These are phyloP conservation scores for Geosiphon pyriformis DNA, from an alignment of 192 early-diverging fungal genomes.

Conservation along the genomic window DNA sequence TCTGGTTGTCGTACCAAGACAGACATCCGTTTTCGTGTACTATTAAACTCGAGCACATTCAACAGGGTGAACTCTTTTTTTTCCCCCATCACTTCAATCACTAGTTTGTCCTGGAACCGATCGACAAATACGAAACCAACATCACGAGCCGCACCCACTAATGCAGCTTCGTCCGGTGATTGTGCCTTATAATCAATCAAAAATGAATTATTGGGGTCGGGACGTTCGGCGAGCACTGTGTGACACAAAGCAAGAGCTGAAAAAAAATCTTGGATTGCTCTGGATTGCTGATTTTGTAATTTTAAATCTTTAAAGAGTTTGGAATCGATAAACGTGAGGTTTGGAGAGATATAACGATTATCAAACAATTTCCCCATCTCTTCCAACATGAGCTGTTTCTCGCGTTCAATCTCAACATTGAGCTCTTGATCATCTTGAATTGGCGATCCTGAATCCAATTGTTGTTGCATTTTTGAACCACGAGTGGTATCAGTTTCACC, in stretches of 20 bases:
- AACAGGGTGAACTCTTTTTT: constrained; percentile 58
- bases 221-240: constrained; percentile 67
- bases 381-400: constrained; percentile 50
- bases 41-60: constrained; percentile 86
- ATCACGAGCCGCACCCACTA: constrained; percentile 81
- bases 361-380: constrained; percentile 50
- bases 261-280: constrained; percentile 74
- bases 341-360: constrained; percentile 58
- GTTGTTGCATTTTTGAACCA: constrained; percentile 32
- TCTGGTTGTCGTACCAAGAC: constrained; percentile 78
- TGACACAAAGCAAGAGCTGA: constrained; percentile 84
- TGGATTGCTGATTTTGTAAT: constrained; percentile 45
- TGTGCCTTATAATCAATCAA: constrained; percentile 83
- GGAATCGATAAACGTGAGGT: constrained; percentile 67
- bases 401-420: constrained; percentile 31
- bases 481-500: constrained; percentile 50
- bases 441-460: constrained; percentile 31
- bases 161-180: constrained; percentile 91
- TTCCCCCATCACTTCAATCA: constrained; percentile 71
- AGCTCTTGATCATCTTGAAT: constrained; percentile 30
- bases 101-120: constrained; percentile 62
- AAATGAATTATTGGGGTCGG: constrained; percentile 42
- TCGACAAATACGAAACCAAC: constrained; percentile 77
- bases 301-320: constrained; percentile 60
- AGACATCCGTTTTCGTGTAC: constrained; percentile 94